These are phyloP conservation scores for Monosporozyma servazzii DNA, from an alignment of 805 yeast genomes.

Conservation along the genomic window DNA sequence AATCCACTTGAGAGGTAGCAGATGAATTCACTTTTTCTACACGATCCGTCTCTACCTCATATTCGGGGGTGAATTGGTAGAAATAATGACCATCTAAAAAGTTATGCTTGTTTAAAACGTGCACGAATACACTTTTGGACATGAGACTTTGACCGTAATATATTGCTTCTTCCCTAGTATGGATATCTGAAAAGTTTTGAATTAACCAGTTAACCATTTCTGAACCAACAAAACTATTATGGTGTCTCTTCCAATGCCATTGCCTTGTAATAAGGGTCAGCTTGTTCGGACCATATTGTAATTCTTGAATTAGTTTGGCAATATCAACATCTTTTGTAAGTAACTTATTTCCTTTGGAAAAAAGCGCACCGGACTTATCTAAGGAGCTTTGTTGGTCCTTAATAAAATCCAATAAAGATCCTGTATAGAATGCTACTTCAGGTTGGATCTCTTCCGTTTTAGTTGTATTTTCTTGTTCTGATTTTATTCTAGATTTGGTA, in stretches of 20 bases:
- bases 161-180: slow-evolving; percentile 75
- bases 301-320: slow-evolving; percentile 46
- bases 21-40: slow-evolving; percentile 9
- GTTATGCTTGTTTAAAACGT: slow-evolving; percentile 74
- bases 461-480: slow-evolving; percentile 34
- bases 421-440: slow-evolving; percentile 81
- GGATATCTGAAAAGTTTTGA: slow-evolving; percentile 69
- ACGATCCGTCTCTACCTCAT: slow-evolving; percentile 12
- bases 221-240: slow-evolving; percentile 72
- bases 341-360: slow-evolving; percentile 24
- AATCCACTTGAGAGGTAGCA: slow-evolving; percentile 1
- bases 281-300: slow-evolving; percentile 54
- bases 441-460: slow-evolving; percentile 48
- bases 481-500: slow-evolving; percentile 45
- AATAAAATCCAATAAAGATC: slow-evolving; percentile 63
- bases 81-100: slow-evolving; percentile 91
- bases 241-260: slow-evolving; percentile 83
- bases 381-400: slow-evolving; percentile 40
- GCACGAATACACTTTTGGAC: slow-evolving; percentile 64
- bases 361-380: slow-evolving; percentile 29
- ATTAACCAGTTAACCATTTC: slow-evolving; percentile 82
- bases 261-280: slow-evolving; percentile 64
- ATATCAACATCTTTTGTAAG: slow-evolving; percentile 45
- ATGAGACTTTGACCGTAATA: slow-evolving; percentile 69
- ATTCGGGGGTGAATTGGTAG: slow-evolving; percentile 59